Evolutionary conservation across 441 rosid species (phyloP).

Genomic region (Theobroma grandiflorum): DNA sequence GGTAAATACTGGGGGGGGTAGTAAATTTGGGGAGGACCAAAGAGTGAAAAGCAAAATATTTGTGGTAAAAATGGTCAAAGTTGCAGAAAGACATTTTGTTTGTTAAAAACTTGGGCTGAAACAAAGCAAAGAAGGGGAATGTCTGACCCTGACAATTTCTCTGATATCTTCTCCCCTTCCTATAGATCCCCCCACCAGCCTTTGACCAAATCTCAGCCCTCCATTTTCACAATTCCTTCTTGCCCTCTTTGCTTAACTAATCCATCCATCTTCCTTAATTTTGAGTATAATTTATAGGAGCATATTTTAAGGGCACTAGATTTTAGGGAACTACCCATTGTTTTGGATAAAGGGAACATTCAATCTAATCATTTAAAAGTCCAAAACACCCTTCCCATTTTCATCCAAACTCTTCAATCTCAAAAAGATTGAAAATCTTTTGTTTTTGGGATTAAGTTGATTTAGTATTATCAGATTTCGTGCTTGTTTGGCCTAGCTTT

Average conservation of each 20-base stretch:
- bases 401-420: no score
- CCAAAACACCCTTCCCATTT: slow-evolving; percentile 22
- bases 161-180: slow-evolving; percentile 20
- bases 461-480: no score
- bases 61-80: slow-evolving; percentile 28
- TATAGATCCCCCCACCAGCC: slow-evolving; percentile 36
- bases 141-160: slow-evolving; percentile 48
- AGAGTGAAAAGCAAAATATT: not conserved
- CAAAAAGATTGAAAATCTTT: no score
- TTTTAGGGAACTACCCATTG: slow-evolving; percentile 26
- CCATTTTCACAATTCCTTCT: slow-evolving; percentile 23
- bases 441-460: no score
- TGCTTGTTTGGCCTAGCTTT: no score
- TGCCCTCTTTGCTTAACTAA: not conserved
- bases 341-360: slow-evolving; percentile 23
- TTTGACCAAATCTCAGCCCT: slow-evolving; percentile 68
- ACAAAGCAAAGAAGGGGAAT: slow-evolving; percentile 38
- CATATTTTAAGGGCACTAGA: slow-evolving; percentile 10
- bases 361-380: not conserved
- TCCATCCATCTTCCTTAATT: not conserved
- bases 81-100: slow-evolving; percentile 19
- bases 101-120: slow-evolving; percentile 9
- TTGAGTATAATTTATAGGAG: not conserved
- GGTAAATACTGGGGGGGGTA: no score
- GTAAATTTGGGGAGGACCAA: slow-evolving; percentile 2